These are phyloP conservation scores for Sporothrix variecibatus DNA, from an alignment of 2,329 filamentous ascomycete genomes.

Conservation along the genomic window DNA sequence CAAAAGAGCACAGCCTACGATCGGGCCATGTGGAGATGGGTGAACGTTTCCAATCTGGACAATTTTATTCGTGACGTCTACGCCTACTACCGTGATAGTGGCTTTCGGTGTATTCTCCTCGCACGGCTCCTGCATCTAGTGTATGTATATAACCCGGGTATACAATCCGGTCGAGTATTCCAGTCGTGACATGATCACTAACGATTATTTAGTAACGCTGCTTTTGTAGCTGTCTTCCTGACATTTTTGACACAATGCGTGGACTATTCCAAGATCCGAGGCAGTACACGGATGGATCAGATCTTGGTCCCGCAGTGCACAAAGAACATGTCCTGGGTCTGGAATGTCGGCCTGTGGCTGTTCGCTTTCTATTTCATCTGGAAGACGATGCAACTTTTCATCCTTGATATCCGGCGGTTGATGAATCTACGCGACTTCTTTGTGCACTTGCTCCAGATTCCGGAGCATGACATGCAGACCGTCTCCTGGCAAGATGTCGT, in stretches of 20 bases:
- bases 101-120: conserved; percentile 81
- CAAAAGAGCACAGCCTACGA: conserved; percentile 54
- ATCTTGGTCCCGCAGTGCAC: conserved; percentile 74
- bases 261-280: conserved; percentile 73
- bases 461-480: conserved; percentile 83
- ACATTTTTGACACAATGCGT: conserved; percentile 86
- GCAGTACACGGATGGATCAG: conserved; percentile 58
- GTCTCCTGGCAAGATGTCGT: conserved; percentile 94
- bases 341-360: conserved; percentile 79
- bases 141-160: conserved; percentile 48
- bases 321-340: conserved; percentile 69
- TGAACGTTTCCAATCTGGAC: conserved; percentile 86
- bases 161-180: background rate
- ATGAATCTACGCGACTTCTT: conserved; percentile 84
- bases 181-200: background rate
- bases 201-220: conserved; percentile 61
- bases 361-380: conserved; percentile 85
- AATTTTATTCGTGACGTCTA: conserved; percentile 85
- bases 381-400: conserved; percentile 71
- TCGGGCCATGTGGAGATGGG: conserved; percentile 89
- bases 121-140: conserved; percentile 71
- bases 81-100: conserved; percentile 79
- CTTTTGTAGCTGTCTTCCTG: conserved; percentile 78
- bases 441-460: conserved; percentile 76
- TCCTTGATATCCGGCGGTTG: conserved; percentile 69